A percentile compares a stretch with the other conserved stretches of the same genome.
These are phyloP conservation scores for Apophysomyces trapeziformis DNA, from an alignment of 371 early-diverging fungal genomes.

Conservation along the genomic window DNA sequence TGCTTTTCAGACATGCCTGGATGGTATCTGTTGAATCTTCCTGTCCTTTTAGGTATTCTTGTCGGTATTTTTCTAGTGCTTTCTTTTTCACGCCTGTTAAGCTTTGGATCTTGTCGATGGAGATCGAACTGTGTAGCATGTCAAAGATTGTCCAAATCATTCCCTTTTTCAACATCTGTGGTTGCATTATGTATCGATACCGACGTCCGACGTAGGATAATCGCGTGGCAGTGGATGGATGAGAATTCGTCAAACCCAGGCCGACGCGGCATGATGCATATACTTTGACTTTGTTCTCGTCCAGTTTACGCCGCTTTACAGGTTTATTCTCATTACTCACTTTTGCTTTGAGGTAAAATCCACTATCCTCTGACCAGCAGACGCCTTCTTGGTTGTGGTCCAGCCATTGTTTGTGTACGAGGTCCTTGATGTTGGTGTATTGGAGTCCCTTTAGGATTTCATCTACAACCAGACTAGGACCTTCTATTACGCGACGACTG, in stretches of 20 bases:
- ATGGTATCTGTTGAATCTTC: constrained; percentile 15
- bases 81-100: neutral
- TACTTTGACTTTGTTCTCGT: neutral
- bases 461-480: constrained; percentile 51
- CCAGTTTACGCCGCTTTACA: neutral
- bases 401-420: constrained; percentile 19
- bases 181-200: constrained; percentile 31
- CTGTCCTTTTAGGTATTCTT: constrained; percentile 23
- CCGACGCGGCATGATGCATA: constrained; percentile 35
- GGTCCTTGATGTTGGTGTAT: constrained; percentile 17
- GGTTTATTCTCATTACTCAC: neutral
- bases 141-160: constrained; percentile 31
- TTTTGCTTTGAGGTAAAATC: constrained; percentile 24
- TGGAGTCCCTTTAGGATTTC: constrained; percentile 30
- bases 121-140: constrained; percentile 16
- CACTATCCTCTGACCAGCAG: constrained; percentile 20
- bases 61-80: constrained; percentile 13
- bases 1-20: constrained; percentile 17
- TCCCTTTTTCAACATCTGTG: constrained; percentile 31
- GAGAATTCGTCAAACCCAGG: constrained; percentile 21
- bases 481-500: constrained; percentile 39
- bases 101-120: neutral
- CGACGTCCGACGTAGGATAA: constrained; percentile 27
- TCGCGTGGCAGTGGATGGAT: constrained; percentile 15
- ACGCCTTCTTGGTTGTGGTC: constrained; percentile 10